Evolutionary conservation across 345 rosid species (phyloP).

Genomic region (Salix caprea): DNA sequence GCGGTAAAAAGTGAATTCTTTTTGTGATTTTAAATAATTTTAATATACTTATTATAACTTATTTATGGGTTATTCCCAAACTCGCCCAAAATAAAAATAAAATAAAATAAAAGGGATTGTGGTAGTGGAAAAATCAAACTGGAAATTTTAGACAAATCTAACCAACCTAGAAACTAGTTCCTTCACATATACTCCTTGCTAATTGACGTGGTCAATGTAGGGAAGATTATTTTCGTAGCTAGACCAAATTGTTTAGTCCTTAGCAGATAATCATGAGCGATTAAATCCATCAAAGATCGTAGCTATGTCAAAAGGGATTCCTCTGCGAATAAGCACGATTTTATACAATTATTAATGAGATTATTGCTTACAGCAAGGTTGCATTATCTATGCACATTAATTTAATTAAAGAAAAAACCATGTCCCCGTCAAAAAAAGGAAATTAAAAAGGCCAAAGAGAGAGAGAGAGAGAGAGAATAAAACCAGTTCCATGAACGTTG

Average conservation of each 20-base stretch:
- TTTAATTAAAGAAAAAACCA: background rate
- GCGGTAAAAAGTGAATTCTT: too few relatives aligned
- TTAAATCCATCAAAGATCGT: background rate
- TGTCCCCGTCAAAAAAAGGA: background rate
- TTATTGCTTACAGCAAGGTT: conserved; percentile 5
- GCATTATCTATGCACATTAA: background rate
- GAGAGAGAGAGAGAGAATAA: background rate
- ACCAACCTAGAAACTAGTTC: background rate
- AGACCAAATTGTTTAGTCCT: background rate
- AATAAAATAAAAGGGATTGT: too few relatives aligned
- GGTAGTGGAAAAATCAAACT: too few relatives aligned
- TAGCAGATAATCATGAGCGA: background rate
- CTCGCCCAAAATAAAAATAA: too few relatives aligned
- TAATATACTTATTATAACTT: too few relatives aligned
- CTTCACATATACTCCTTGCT: background rate
- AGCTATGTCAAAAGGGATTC: background rate
- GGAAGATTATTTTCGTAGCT: background rate
- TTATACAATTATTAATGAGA: background rate
- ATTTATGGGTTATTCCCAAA: too few relatives aligned
- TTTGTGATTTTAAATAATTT: too few relatives aligned
- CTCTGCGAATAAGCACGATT: background rate
- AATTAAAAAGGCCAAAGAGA: background rate
- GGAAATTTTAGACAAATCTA: too few relatives aligned
- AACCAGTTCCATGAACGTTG: conserved; percentile 6
- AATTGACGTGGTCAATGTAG: background rate